A percentile compares a stretch with the other conserved stretches of the same genome.
These are phyloP conservation scores for Neofusicoccum laricinum DNA, from an alignment of 2,329 filamentous ascomycete genomes.

Conservation along the genomic window DNA sequence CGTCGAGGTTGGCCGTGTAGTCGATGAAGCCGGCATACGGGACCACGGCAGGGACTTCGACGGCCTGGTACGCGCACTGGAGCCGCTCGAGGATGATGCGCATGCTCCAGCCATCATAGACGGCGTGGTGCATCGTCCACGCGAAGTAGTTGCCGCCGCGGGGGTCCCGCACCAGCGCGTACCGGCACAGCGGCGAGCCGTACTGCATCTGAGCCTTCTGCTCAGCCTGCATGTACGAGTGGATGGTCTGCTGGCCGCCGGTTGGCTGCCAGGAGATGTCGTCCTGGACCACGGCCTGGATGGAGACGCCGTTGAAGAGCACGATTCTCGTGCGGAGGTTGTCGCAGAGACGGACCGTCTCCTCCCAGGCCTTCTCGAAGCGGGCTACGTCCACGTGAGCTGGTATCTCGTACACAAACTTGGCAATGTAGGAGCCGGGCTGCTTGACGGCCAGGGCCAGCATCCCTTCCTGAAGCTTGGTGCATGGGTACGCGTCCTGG, in stretches of 20 bases:
- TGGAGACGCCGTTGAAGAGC: conserved; percentile 26
- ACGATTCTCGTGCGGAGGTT: conserved; percentile 48
- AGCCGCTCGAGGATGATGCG: neutral
- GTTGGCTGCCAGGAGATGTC: conserved; percentile 17
- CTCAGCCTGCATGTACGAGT: conserved; percentile 13
- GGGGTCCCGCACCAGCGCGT: conserved; percentile 28
- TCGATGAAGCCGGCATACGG: neutral
- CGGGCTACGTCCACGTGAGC: conserved; percentile 22
- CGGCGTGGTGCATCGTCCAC: conserved; percentile 17
- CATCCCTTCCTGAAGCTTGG: conserved; percentile 54
- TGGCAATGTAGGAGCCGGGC: conserved; percentile 52
- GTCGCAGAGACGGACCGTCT: conserved; percentile 41
- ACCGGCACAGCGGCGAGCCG: conserved; percentile 37
- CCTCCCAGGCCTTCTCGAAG: conserved; percentile 48
- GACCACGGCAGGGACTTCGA: neutral
- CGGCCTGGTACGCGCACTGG: neutral
- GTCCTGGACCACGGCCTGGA: conserved; percentile 31
- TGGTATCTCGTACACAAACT: conserved; percentile 22
- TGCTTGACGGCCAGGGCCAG: conserved; percentile 53
- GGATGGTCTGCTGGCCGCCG: conserved; percentile 20
- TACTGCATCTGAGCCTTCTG: conserved; percentile 40
- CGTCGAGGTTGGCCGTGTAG: conserved; percentile 28
- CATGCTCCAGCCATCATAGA: neutral
- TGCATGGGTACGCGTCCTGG: conserved; percentile 55
- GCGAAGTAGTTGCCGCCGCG: conserved; percentile 1